Evolutionary conservation across 768 basidiomycete species (phyloP).

Genomic region (Glaciozyma martinii): DNA sequence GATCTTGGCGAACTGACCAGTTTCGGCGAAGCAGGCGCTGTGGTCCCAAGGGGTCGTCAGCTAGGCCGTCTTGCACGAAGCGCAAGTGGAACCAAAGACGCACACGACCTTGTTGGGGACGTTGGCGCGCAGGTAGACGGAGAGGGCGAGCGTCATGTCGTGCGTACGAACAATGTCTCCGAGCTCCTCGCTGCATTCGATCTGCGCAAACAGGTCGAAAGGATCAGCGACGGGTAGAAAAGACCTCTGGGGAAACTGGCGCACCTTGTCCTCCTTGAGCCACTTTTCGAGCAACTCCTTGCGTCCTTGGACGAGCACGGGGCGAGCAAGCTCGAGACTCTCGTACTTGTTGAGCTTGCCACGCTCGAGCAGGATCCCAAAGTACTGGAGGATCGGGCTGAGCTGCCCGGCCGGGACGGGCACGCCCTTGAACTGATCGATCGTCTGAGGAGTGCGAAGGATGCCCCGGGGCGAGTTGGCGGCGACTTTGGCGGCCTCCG

Average conservation of each 20-base stretch:
- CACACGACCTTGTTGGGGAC: slow-evolving; percentile 82
- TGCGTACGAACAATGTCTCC: slow-evolving; percentile 90
- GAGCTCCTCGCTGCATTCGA: slow-evolving; percentile 96
- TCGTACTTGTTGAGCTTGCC: slow-evolving; percentile 95
- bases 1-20: slow-evolving; percentile 97
- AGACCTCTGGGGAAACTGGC: slow-evolving; percentile 9
- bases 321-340: slow-evolving; percentile 87
- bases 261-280: slow-evolving; percentile 97
- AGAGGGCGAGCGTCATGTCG: slow-evolving; percentile 94
- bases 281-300: slow-evolving; percentile 97
- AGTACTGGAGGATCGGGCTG: slow-evolving; percentile 95
- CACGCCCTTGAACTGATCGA: slow-evolving; percentile 93
- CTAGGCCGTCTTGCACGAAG: not conserved
- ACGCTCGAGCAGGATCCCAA: slow-evolving; percentile 95
- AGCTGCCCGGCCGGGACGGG: slow-evolving; percentile 82
- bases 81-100: not conserved
- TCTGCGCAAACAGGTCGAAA: slow-evolving; percentile 44
- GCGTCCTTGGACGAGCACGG: slow-evolving; percentile 88
- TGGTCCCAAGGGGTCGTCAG: no score
- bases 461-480: slow-evolving; percentile 97
- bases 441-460: slow-evolving; percentile 84
- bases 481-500: slow-evolving; percentile 93
- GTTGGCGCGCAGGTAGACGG: slow-evolving; percentile 94
- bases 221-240: not conserved
- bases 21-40: slow-evolving; percentile 97